Percentiles rank a stretch among this genome's conserved stretches.
Conservation (phyloP, 805 yeast genomes). For the Dipodascus albidus region DNA sequence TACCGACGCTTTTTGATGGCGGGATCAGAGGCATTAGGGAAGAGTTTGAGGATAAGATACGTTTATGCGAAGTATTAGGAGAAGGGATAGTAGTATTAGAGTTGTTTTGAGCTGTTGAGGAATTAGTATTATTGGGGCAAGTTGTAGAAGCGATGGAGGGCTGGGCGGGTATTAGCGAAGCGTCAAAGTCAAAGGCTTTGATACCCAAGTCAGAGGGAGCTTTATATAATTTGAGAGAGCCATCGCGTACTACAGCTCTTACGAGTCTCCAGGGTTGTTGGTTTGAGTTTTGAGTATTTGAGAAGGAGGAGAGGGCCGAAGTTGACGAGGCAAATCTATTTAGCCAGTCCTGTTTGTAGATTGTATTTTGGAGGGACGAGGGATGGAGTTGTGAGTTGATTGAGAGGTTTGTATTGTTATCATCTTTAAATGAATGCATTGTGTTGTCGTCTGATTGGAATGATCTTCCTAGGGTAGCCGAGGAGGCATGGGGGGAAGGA, state of each 20-base stretch:
- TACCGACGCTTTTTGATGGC: constrained; percentile 4
- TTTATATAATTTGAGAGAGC: constrained; percentile 50
- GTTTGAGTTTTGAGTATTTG: constrained; percentile 1
- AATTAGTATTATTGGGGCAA: background rate
- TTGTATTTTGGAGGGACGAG: constrained; percentile 1
- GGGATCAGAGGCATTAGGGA: constrained; percentile 3
- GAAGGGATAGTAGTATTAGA: constrained; percentile 1
- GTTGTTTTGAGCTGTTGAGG: constrained; percentile 2
- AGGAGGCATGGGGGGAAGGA: background rate
- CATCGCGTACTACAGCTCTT: constrained; percentile 62
- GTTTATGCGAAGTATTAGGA: constrained; percentile 6
- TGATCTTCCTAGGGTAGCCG: background rate
- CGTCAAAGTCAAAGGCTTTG: constrained; percentile 22
- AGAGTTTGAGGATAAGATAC: constrained; percentile 6
- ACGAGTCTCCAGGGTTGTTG: constrained; percentile 31
- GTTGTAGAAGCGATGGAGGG: constrained; percentile 4
- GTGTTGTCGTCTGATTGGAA: background rate
- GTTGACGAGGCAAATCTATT: constrained; percentile 28
- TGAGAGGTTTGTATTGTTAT: background rate
- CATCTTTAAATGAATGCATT: background rate
- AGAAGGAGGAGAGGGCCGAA: background rate
- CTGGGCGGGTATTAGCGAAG: constrained; percentile 1
- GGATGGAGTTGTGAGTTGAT: background rate
- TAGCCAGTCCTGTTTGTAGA: constrained; percentile 45
- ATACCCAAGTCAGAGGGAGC: constrained; percentile 39